A percentile compares a stretch with the other conserved stretches of the same genome.
phyloP scores from a whole-genome alignment of 1,284 basidiomycete genomes.

The Crucibulum cyathiforme region DNA sequence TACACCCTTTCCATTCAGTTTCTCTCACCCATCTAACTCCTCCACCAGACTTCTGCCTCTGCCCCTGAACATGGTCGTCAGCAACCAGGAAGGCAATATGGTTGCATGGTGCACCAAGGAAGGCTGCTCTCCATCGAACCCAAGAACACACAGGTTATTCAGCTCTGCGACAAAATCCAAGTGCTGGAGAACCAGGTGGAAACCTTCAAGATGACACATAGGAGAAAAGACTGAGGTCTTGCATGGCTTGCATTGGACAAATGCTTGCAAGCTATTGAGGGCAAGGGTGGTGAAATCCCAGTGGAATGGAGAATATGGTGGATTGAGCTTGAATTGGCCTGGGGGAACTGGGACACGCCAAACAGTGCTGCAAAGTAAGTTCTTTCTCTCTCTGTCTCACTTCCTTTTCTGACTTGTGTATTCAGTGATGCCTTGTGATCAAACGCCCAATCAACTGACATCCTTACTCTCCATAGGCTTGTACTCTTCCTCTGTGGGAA shows the following conservation, averaged over 20 bases:
- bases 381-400: conserved; percentile 7
- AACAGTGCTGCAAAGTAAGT: conserved; percentile 74
- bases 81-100: too few relatives aligned
- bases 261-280: conserved; percentile 73
- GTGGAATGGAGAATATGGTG: conserved; percentile 81
- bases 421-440: conserved; percentile 78
- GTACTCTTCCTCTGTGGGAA: conserved; percentile 81
- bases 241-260: conserved; percentile 75
- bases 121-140: conserved; percentile 62
- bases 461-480: conserved; percentile 79
- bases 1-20: too few relatives aligned
- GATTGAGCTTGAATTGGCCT: conserved; percentile 76
- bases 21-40: too few relatives aligned
- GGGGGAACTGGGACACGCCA: conserved; percentile 74
- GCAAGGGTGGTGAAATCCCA: conserved; percentile 75
- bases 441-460: conserved; percentile 79
- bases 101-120: too few relatives aligned
- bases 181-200: conserved; percentile 69
- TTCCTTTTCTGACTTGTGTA: background rate
- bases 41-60: too few relatives aligned
- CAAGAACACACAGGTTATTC: conserved; percentile 57
- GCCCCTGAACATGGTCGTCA: too few relatives aligned
- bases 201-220: conserved; percentile 64
- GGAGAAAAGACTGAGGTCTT: conserved; percentile 71
- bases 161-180: conserved; percentile 66